Evolutionary conservation across 108 stramenopile species (phyloP).

Genomic region (Nitzschia palea): DNA sequence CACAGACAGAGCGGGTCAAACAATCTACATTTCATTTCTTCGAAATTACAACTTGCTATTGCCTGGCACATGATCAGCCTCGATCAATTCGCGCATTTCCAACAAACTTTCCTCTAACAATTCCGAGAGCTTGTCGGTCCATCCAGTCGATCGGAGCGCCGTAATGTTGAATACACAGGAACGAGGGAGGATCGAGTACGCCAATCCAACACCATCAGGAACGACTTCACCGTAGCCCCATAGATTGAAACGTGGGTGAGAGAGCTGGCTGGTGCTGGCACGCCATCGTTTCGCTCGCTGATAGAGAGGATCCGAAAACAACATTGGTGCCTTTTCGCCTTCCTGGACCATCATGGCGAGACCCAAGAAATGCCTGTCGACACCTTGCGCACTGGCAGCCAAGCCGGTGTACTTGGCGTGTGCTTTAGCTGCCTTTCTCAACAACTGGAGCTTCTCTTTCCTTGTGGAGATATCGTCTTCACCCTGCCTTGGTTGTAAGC

Average conservation of each 20-base stretch:
- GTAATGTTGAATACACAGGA: slow-evolving; percentile 73
- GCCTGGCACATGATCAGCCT: slow-evolving; percentile 22
- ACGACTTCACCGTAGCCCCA: slow-evolving; percentile 89
- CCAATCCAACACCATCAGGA: slow-evolving; percentile 81
- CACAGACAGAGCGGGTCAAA: no score
- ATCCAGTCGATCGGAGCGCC: slow-evolving; percentile 49
- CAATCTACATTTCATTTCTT: no score
- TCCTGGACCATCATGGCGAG: slow-evolving; percentile 55
- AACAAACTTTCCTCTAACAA: slow-evolving; percentile 73
- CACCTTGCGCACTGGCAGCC: slow-evolving; percentile 74
- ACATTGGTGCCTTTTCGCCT: slow-evolving; percentile 45
- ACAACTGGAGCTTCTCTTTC: slow-evolving; percentile 53
- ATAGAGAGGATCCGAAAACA: slow-evolving; percentile 68
- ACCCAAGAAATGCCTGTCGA: slow-evolving; percentile 82
- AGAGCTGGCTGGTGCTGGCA: slow-evolving; percentile 70
- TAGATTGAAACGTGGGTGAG: slow-evolving; percentile 63
- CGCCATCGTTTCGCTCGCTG: slow-evolving; percentile 71
- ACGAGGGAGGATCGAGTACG: slow-evolving; percentile 62
- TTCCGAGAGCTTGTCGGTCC: slow-evolving; percentile 50
- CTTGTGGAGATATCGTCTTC: slow-evolving; percentile 17
- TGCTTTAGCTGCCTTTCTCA: slow-evolving; percentile 52
- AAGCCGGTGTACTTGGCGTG: slow-evolving; percentile 65
- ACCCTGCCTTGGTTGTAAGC: slow-evolving; percentile 29
- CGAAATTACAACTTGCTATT: slow-evolving; percentile 17
- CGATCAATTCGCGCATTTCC: slow-evolving; percentile 74